Evolutionary conservation across 441 rosid species (phyloP).

Genomic region (Syzygium syzygioides): DNA sequence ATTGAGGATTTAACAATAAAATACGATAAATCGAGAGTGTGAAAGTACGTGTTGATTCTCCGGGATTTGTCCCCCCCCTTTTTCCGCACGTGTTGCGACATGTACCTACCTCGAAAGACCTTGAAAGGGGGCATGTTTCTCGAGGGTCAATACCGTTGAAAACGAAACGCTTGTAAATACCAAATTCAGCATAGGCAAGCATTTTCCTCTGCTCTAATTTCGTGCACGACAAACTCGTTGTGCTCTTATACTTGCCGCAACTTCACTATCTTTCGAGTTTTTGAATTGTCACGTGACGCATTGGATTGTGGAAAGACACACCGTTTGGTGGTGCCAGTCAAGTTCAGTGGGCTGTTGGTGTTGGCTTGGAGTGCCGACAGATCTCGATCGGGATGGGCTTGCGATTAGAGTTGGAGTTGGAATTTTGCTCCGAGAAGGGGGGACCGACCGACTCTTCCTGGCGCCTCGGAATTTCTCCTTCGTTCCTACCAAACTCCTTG

Average conservation of each 20-base stretch:
- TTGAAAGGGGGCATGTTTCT: background rate
- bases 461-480: background rate
- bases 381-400: background rate
- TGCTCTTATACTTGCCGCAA: background rate
- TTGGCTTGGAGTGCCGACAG: background rate
- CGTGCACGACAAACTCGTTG: background rate
- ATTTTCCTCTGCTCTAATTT: background rate
- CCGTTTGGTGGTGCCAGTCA: background rate
- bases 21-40: background rate
- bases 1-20: background rate
- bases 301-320: too few relatives aligned
- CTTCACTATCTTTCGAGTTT: background rate
- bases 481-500: background rate
- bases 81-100: background rate
- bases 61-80: background rate
- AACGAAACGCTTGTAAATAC: rapidly evolving
- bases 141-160: background rate
- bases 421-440: background rate
- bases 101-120: background rate
- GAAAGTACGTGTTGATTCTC: background rate
- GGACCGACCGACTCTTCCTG: background rate
- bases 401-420: background rate
- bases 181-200: background rate
- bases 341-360: background rate
- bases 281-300: background rate